phyloP scores from a whole-genome alignment of 83 land plant genomes.

The Picea engelmannii region DNA sequence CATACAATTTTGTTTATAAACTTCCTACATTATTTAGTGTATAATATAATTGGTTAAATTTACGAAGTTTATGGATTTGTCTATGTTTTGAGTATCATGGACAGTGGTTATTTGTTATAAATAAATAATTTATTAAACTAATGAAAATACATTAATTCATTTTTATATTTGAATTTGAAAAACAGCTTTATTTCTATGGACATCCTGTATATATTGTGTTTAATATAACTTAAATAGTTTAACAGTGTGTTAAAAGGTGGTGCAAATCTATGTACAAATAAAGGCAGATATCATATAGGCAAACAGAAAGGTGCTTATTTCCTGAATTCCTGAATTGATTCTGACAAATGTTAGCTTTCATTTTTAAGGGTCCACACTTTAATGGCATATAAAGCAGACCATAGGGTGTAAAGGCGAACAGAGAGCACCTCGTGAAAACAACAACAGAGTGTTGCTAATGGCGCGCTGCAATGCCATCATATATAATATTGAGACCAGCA shows the following conservation, averaged over 20 bases:
- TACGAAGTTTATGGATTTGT: too few relatives aligned
- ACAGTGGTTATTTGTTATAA: too few relatives aligned
- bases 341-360: conserved; percentile 12
- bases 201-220: too few relatives aligned
- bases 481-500: conserved; percentile 14
- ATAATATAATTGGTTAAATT: too few relatives aligned
- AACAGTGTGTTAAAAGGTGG: not conserved
- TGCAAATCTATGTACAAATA: not conserved
- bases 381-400: conserved; percentile 6
- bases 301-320: conserved; percentile 10
- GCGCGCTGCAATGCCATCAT: not conserved
- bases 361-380: conserved; percentile 3
- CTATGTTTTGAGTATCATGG: too few relatives aligned
- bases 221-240: too few relatives aligned
- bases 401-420: conserved; percentile 11
- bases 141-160: too few relatives aligned
- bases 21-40: too few relatives aligned
- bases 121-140: too few relatives aligned
- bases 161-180: too few relatives aligned
- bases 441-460: not conserved
- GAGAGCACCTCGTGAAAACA: conserved; percentile 10
- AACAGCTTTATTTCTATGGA: too few relatives aligned
- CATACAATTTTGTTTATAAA: too few relatives aligned
- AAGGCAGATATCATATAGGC: not conserved
- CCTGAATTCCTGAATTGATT: not conserved